Base-by-base conservation (phyloP, 129 eudicot genomes). In the Chrysanthemum seticuspe region DNA sequence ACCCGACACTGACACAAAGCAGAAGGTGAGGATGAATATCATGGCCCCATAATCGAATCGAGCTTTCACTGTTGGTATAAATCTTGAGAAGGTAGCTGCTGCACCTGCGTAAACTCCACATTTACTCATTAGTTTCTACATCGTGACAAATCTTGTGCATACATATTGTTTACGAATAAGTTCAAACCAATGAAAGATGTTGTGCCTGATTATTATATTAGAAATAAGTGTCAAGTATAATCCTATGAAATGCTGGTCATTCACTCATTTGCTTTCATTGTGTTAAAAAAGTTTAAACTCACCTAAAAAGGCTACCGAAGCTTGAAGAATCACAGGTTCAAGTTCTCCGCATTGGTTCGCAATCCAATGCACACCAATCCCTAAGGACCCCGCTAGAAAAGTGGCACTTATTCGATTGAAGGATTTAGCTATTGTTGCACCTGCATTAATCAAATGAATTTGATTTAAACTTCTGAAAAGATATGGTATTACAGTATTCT, bases 21-120 rank as follows among this genome's bases (percentile, higher is more conserved):
- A 81, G 74, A 94, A 94, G 10, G 98, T 94, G 68, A 94, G 93
- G 75, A 94, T 94, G 77, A 90, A 90, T 70, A 94, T 78, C 91
- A 90, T 61, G 54, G 78, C 86, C n/a, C 98, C 98, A 36, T 90
- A 94, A 63, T 94, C 98, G 36, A 83, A 94, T 65, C 96, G 79
- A 5, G 93, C 91, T 74, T 88, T 94, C 19, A 94, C 76, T 3
- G 83, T 65, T 70, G 98, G 98, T 65, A 85, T 85, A 44, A 94
- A 94, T 63, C 98, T 81, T 27, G 95, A 84, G 67, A 94, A 94
- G 15, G 98, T 90, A 3, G 88, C 87, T 56, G 83, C 89, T 57
- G 96, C 79, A 63, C 91, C 96, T 94, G 96, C 48, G 34, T 29
- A 62, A 62, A 62, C 48, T 62, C 67, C 67, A 31, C 18, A 62